A percentile compares a stretch with the other conserved stretches of the same genome.
Conservation (phyloP, 108 stramenopile species). For the Mayamaea pseudoterrestris region DNA sequence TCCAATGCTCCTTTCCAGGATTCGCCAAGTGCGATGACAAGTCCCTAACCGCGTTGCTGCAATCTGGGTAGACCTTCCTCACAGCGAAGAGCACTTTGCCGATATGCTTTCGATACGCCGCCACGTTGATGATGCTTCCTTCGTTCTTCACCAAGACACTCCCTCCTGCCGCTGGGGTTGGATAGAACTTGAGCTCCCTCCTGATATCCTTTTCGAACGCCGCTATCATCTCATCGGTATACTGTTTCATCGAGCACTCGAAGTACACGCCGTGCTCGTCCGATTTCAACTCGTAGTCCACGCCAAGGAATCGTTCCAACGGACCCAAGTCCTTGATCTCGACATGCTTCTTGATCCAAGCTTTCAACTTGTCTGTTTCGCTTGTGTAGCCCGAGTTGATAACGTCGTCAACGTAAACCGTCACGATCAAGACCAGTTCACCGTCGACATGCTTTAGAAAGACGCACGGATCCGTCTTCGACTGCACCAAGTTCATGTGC, state of each 20-base stretch:
- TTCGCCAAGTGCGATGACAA: constrained; percentile 1
- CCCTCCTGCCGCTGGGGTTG: constrained; percentile 10
- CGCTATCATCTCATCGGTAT: background rate
- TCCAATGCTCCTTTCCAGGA: constrained; percentile 8
- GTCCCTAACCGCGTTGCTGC: constrained; percentile 3
- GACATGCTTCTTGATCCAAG: constrained; percentile 5
- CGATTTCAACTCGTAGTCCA: constrained; percentile 5
- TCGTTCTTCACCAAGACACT: constrained; percentile 3
- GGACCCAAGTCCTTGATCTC: constrained; percentile 8
- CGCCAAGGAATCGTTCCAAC: constrained; percentile 10
- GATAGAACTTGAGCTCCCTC: constrained; percentile 8
- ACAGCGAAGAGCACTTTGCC: constrained; percentile 3
- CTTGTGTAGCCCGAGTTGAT: background rate
- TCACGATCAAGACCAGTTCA: constrained; percentile 1
- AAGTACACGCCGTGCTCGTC: background rate
- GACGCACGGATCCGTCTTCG: constrained; percentile 1
- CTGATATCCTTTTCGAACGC: constrained; percentile 1
- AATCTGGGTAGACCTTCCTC: constrained; percentile 2
- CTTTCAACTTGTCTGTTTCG: constrained; percentile 9
- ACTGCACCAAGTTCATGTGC: background rate
- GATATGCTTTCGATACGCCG: constrained; percentile 6
- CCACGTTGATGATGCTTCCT: background rate
- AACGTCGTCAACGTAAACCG: constrained; percentile 15
- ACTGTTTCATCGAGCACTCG: background rate
- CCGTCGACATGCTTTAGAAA: background rate